These are phyloP conservation scores for Pyrenopolyporus hunteri DNA, from an alignment of 495 filamentous ascomycete genomes.

Conservation along the genomic window DNA sequence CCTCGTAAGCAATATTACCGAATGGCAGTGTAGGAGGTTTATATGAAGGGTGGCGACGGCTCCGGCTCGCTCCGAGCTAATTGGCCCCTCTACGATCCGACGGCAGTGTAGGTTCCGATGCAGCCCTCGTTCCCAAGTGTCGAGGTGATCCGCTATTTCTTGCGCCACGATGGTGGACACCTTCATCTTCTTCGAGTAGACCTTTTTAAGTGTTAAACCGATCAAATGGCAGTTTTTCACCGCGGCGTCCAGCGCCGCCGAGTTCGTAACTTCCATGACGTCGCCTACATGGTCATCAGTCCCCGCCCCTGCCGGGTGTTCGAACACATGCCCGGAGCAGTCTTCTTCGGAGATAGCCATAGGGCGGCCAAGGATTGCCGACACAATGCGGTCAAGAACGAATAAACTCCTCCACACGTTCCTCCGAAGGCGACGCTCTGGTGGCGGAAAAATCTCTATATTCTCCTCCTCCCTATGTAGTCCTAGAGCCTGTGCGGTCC, in stretches of 20 bases:
- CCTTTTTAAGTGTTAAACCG: constrained; percentile 67
- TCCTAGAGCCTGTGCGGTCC: constrained; percentile 64
- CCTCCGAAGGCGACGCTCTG: constrained; percentile 53
- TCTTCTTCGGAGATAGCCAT: constrained; percentile 67
- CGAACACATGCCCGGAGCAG: constrained; percentile 58
- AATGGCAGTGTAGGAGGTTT: constrained; percentile 74
- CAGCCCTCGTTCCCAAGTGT: constrained; percentile 55
- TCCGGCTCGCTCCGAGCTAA: constrained; percentile 60
- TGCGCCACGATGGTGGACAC: constrained; percentile 71
- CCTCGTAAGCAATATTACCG: constrained; percentile 71
- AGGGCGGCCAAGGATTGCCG: constrained; percentile 64
- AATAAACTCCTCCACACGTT: constrained; percentile 68
- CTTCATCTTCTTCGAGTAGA: constrained; percentile 73
- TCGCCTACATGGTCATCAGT: constrained; percentile 20
- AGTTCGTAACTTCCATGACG: constrained; percentile 37
- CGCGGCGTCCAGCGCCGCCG: constrained; percentile 56
- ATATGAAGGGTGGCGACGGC: constrained; percentile 70
- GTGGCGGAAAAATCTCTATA: constrained; percentile 55
- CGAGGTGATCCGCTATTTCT: constrained; percentile 65
- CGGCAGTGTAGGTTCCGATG: constrained; percentile 55
- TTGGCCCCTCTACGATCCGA: constrained; percentile 53
- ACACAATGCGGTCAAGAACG: constrained; percentile 65
- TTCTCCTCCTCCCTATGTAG: constrained; percentile 69
- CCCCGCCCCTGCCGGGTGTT: constrained; percentile 45
- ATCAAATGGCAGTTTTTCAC: constrained; percentile 67